Evolutionary conservation across 441 rosid genomes (phyloP), one percentile per base, ranked within the genome.

Genomic region (Flueggea neowawraea): DNA sequence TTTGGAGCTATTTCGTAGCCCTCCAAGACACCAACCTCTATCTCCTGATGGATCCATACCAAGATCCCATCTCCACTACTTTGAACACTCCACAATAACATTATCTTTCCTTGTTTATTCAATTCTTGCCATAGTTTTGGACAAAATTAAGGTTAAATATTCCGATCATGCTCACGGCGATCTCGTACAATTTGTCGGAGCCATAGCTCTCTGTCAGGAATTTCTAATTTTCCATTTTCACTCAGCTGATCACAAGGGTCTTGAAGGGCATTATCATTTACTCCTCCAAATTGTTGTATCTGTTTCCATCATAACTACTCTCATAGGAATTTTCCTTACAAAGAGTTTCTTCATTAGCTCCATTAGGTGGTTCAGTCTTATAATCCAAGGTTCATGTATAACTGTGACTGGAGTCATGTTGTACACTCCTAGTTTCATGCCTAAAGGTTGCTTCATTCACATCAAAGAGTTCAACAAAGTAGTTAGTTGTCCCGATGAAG

Each of bases 221-320:
- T 66, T 86, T 5, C 70, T 90, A 59, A 79, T 90, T 28, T 90
- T 90, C 73, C 87, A 71, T 66, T 84, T 88, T 47, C 97, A 86
- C 67, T 86, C 97, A 0, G 52, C 96, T 15, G 96, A 86, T 55
- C 96, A 90, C 65, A 75, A 59, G 48, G 93, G 91, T 4, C 75
- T 88, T 28, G 94, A 90, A 69, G 97, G 97, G 0, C 96, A 82
- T 22, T 91, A 86, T 67, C 97, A 91, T 59, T 64, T 86, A 44
- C 77, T 86, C 47, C 71, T 90, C 16, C 91, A 90, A 62, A 43
- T 74, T 12, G 45, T 74, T 12, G 62, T 87, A 2, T 28, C 64
- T 9, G 82, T 88, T 60, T 80, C 82, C 12, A 65, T 88, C 17
- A 59, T 64, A 68, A 80, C 95, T 50, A 83, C 86, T 17, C 71